Base-by-base conservation (phyloP, 192 early-diverging fungal species). In the Dissophora ornata region DNA sequence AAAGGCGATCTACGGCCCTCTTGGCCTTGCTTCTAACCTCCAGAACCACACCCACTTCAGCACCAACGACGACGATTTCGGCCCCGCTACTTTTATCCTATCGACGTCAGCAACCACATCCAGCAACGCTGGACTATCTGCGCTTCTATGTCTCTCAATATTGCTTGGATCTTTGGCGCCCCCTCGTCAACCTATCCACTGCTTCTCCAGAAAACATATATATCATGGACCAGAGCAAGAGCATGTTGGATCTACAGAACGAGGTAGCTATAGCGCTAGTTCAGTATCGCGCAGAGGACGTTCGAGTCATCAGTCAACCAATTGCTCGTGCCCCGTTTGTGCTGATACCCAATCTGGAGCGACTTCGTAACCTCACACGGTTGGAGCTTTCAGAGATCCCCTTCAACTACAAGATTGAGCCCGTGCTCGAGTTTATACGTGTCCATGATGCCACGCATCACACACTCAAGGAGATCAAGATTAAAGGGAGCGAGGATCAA, bases 381-480 rank as follows among this genome's bases (percentile, higher is more conserved):
- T 45, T 77, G 40, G 73, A 77, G 29, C 56, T 77, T 21, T 67
- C 44, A 7, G 73, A 67, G 19, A 77, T 77, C 24, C 56, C 57
- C 0, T 49, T 26, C 19, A 57, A 28, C 22, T 67, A 24, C 53
- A 62, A 62, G 28, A 41, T 77, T 26, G 57, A 67, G 11, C 58
- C 57, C 22, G 41, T 67, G 7, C 33, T 77, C 36, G 73, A 77
- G 59, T 77, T 77, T 36, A 77, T 77, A 21, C 57, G 65, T 18
- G 64, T 77, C 28, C 73, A 77, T 28, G 73, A 77, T 36, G 44
- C 51, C 3, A 44, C 54, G 12, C 73, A 77, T 22, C 25, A 57
- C 22, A 67, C 64, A 13, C 42, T 77, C 18, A 40, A 52, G 3
- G 73, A 77, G 53, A 77, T 77, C 51, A 77, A 77, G 59, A 67